phyloP scores from a whole-genome alignment of 176 grass and related monocot genomes.

The Panicum miliaceum region DNA sequence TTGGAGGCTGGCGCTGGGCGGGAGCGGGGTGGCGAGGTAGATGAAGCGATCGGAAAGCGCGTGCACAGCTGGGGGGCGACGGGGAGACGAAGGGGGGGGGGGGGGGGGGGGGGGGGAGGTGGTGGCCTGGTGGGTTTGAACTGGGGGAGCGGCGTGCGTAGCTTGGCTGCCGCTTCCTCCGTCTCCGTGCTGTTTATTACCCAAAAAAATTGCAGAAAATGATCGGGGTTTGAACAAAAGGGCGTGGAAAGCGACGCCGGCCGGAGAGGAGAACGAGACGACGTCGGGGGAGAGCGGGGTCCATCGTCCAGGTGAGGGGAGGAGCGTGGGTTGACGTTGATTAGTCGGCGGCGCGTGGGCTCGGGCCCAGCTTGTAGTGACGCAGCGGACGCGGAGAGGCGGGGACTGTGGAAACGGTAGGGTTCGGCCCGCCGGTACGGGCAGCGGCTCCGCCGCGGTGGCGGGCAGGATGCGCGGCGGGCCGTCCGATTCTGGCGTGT shows the following conservation, averaged over 20 bases:
- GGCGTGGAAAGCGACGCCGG: conserved; percentile 50
- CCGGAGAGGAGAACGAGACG: conserved; percentile 32
- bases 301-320: not conserved
- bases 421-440: conserved; percentile 2
- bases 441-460: conserved; percentile 8
- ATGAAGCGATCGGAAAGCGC: conserved; percentile 69
- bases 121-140: conserved; percentile 1
- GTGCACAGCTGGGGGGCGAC: conserved; percentile 45
- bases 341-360: not conserved
- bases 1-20: conserved; percentile 26
- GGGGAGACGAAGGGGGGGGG: not conserved
- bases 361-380: conserved; percentile 2
- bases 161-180: conserved; percentile 41
- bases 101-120: conserved; percentile 38
- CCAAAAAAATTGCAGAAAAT: not conserved
- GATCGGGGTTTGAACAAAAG: conserved; percentile 41
- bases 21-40: conserved; percentile 29
- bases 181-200: not conserved
- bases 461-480: not conserved
- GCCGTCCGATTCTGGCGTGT: conserved; percentile 28
- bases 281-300: conserved; percentile 3
- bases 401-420: conserved; percentile 38
- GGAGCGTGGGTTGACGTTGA: conserved; percentile 38
- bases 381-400: conserved; percentile 1
- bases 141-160: conserved; percentile 48